Evolutionary conservation across 192 early-diverging fungal species (phyloP).

Genomic region (Glomus cerebriforme): DNA sequence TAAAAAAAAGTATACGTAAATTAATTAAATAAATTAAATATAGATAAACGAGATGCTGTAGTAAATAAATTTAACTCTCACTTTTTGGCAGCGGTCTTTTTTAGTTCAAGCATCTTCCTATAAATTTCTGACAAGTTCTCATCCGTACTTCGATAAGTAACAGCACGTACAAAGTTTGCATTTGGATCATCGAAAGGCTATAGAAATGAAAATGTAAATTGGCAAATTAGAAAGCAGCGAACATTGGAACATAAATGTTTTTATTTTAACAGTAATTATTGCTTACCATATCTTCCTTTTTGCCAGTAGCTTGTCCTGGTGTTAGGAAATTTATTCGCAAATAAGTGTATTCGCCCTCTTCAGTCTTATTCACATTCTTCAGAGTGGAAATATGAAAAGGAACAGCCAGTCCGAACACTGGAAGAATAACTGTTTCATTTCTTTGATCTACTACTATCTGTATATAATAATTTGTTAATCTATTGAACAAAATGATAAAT

Average conservation of each 20-base stretch:
- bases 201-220: slow-evolving; percentile 1
- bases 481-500: background rate
- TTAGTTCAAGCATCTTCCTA: slow-evolving; percentile 84
- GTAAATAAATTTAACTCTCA: slow-evolving; percentile 2
- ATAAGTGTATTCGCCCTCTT: slow-evolving; percentile 89
- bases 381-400: slow-evolving; percentile 98
- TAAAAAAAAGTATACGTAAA: too few species aligned
- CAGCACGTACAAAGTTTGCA: slow-evolving; percentile 89
- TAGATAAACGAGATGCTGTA: too few species aligned
- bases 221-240: background rate
- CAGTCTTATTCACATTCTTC: slow-evolving; percentile 91
- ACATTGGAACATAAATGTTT: background rate
- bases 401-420: slow-evolving; percentile 94
- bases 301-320: slow-evolving; percentile 88
- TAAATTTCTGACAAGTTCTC: slow-evolving; percentile 80
- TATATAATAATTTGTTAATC: background rate
- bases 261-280: background rate
- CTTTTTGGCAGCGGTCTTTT: slow-evolving; percentile 89
- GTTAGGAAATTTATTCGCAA: slow-evolving; percentile 95
- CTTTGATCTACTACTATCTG: slow-evolving; percentile 90
- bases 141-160: slow-evolving; percentile 91
- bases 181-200: slow-evolving; percentile 83
- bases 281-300: slow-evolving; percentile 78
- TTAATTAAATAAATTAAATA: background rate
- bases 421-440: slow-evolving; percentile 86